A percentile compares a stretch with the other conserved stretches of the same genome.
These are phyloP conservation scores for Fusarium veterinarium DNA, from an alignment of 2,329 filamentous ascomycete genomes.

Conservation along the genomic window DNA sequence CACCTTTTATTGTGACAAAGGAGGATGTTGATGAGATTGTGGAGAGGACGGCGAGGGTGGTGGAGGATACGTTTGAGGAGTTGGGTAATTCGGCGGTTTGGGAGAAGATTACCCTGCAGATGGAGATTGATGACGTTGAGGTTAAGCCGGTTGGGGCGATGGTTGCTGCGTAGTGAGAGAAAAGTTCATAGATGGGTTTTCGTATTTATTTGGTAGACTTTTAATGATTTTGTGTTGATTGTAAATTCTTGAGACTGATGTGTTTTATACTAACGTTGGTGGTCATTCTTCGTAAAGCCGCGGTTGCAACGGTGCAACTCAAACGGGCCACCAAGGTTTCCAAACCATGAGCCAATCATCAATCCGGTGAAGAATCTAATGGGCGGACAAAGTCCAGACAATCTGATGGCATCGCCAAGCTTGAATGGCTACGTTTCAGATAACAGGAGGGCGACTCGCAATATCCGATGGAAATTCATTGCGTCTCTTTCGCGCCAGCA, in stretches of 20 bases:
- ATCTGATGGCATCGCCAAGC: background rate
- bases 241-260: fast-evolving
- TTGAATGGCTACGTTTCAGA: fast-evolving
- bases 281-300: fast-evolving
- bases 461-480: no score
- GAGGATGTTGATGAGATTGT: conserved; percentile 37
- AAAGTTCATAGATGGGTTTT: background rate
- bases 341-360: fast-evolving
- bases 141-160: background rate
- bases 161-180: conserved; percentile 2
- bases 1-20: conserved; percentile 31
- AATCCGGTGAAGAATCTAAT: fast-evolving
- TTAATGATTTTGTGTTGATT: fast-evolving
- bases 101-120: conserved; percentile 36
- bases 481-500: no score
- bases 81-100: conserved; percentile 16
- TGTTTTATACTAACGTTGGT: no score
- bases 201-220: background rate
- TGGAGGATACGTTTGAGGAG: conserved; percentile 35
- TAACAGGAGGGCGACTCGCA: background rate
- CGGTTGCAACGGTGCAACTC: background rate
- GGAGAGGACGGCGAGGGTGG: conserved; percentile 23
- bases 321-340: fast-evolving
- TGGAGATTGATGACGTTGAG: conserved; percentile 8
- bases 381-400: fast-evolving